Conservation (phyloP, 2,329 filamentous ascomycete species). For the Magnaporthiopsis incrustans region DNA sequence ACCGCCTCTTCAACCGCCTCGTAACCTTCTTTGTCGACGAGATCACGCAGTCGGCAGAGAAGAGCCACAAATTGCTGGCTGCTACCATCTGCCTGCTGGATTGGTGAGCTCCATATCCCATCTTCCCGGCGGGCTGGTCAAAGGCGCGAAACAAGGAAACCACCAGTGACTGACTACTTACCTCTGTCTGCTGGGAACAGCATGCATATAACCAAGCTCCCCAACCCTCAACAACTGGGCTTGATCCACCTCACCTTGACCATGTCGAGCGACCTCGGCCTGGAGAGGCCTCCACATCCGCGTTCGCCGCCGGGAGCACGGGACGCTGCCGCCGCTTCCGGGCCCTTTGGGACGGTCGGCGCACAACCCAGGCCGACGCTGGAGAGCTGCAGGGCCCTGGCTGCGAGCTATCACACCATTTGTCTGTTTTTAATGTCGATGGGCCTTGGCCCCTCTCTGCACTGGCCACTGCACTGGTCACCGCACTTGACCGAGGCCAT, state of each 20-base stretch:
- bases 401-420: slow-evolving; percentile 34
- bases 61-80: neutral
- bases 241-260: neutral
- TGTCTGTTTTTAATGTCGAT: slow-evolving; percentile 16
- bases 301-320: too few species aligned
- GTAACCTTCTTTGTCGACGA: neutral
- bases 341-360: slow-evolving; percentile 1
- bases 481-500: slow-evolving; percentile 15
- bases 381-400: slow-evolving; percentile 35
- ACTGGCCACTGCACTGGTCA: slow-evolving; percentile 37
- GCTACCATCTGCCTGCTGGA: slow-evolving; percentile 2
- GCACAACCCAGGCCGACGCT: slow-evolving; percentile 12
- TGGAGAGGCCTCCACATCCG: neutral
- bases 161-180: neutral
- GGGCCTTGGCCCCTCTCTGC: slow-evolving; percentile 9
- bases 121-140: neutral
- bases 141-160: neutral
- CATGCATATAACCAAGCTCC: neutral
- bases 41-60: neutral
- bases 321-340: neutral
- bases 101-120: neutral
- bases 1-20: neutral
- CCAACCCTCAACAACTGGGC: neutral
- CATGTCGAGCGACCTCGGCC: neutral
- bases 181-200: neutral